Evolutionary conservation across 139 green algal species (phyloP), one percentile per base, ranked within the genome.

Genomic region (Coccomyxa sp.): DNA sequence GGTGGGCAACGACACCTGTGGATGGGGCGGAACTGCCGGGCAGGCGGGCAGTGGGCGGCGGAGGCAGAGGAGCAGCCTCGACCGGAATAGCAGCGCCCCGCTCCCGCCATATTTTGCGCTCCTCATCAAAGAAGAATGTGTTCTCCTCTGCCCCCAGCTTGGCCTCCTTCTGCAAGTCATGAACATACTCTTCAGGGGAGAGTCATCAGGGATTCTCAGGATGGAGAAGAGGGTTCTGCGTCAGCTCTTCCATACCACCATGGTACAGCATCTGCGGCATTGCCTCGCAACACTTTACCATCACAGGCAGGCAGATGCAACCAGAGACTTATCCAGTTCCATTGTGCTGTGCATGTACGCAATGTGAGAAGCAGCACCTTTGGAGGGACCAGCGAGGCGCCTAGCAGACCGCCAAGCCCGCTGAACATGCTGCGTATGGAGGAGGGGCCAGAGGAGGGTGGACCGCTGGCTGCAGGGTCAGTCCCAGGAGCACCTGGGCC

Each of bases 91-190:
- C 80, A 27, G 79, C 77, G 0, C 88, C 86, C n/a, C 79, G 38
- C 77, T 91, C 86, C 29, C 89, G 72, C 89, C 89, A 93, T 41
- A 82, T 69, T 64, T 88, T 89, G 10, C 90, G 76, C 72, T 93
- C 84, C 12, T 92, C n/a, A 70, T 93, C 85, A 72, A 89, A 93
- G 74, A 91, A 93, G 55, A 93, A 93, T 55, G 74, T 81, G 70
- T 91, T 93, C 55, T 89, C 80, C 10, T 87, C 76, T n/a, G n/a
- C n/a, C 4, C 87, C 86, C 38, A 91, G 75, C 84, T 89, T 86
- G 37, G 82, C 84, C 58, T 89, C 79, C 44, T 29, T 72, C 41
- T 68, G 72, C 64, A 68, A n/a, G 9, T 64, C 4, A 64, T 22
- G 27, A 18, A 64, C 50, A 18, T 2, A 22, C 22, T 22, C 5